phyloP scores from a whole-genome alignment of 164 flowering plant species.

The Vitis labrusca region DNA sequence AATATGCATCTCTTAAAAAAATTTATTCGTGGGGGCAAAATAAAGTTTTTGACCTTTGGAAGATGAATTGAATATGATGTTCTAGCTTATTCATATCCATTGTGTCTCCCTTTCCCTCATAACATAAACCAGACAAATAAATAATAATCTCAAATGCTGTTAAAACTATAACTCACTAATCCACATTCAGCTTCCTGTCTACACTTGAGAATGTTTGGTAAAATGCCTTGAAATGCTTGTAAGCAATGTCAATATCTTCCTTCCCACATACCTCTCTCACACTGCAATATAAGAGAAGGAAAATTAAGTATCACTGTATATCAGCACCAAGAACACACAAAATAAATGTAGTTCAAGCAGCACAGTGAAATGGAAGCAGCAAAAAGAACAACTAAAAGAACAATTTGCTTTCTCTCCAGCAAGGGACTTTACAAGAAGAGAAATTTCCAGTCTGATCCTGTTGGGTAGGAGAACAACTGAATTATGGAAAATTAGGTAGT shows the following conservation, averaged over 20 bases:
- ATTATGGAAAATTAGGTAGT: neutral
- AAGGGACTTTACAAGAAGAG: neutral
- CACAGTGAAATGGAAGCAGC: neutral
- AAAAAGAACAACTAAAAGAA: neutral
- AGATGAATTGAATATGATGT: neutral
- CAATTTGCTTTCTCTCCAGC: neutral
- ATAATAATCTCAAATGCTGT: neutral
- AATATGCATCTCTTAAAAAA: neutral
- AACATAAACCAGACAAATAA: neutral
- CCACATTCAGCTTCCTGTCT: slow-evolving; percentile 74
- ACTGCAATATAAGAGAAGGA: slow-evolving; percentile 38
- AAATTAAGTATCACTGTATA: neutral
- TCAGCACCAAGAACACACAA: neutral
- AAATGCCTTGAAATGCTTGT: slow-evolving; percentile 88
- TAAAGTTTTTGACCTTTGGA: neutral
- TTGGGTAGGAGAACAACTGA: neutral
- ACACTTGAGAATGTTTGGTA: slow-evolving; percentile 74
- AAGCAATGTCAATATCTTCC: slow-evolving; percentile 84
- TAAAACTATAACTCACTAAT: slow-evolving; percentile 18
- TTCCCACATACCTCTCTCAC: slow-evolving; percentile 86
- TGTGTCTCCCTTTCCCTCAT: neutral
- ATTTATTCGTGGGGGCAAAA: neutral
- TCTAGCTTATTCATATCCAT: no score
- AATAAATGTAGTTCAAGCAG: neutral
- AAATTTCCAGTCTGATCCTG: neutral